These are phyloP conservation scores for Lactifluus subvellereus DNA, from an alignment of 768 basidiomycete species.

Conservation along the genomic window DNA sequence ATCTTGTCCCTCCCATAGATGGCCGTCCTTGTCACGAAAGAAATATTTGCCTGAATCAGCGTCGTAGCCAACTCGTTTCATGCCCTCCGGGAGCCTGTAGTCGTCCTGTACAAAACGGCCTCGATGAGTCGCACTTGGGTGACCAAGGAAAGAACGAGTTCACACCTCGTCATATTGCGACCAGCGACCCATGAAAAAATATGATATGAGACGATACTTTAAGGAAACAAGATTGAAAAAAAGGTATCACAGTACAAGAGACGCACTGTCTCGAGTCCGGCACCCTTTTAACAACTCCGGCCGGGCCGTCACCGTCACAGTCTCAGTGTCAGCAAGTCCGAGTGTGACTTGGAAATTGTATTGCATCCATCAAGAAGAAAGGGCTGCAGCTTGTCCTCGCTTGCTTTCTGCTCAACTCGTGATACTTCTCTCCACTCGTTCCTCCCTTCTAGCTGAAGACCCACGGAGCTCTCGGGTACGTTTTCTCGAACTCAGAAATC, in stretches of 20 bases:
- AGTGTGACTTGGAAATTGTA: too few species aligned
- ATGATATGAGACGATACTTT: not conserved
- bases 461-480: not conserved
- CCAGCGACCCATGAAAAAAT: slow-evolving; percentile 33
- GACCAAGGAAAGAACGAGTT: not conserved
- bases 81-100: slow-evolving; percentile 48
- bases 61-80: slow-evolving; percentile 71
- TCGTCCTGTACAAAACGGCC: slow-evolving; percentile 35
- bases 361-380: too few species aligned
- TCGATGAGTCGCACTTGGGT: slow-evolving; percentile 2
- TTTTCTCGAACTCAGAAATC: not conserved
- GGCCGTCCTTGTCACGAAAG: slow-evolving; percentile 53
- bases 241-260: too few species aligned
- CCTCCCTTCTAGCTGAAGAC: not conserved
- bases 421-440: not conserved
- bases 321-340: too few species aligned
- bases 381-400: too few species aligned
- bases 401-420: too few species aligned
- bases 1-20: slow-evolving; percentile 49
- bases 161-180: slow-evolving; percentile 36
- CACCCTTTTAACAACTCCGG: too few species aligned
- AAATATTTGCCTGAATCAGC: slow-evolving; percentile 61
- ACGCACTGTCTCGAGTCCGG: too few species aligned
- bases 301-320: too few species aligned
- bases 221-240: not conserved